A percentile compares a stretch with the other conserved stretches of the same genome.
Conservation (phyloP, 768 basidiomycete genomes). For the Hypsizygus marmoreus region DNA sequence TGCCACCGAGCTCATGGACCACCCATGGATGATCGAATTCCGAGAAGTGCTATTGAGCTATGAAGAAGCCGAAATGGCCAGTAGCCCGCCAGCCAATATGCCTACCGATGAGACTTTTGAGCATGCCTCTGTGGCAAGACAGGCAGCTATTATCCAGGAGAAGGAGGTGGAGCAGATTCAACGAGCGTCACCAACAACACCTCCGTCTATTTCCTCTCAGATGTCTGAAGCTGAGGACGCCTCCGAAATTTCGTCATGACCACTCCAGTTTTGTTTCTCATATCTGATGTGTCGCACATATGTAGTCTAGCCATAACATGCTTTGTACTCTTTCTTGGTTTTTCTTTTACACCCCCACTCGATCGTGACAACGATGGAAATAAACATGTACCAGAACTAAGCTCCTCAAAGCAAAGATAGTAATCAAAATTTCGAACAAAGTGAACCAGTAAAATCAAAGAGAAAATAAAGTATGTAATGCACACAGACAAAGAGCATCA, state of each 20-base stretch:
- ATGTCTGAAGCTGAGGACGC: conserved; percentile 12
- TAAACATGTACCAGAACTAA: conserved; percentile 1
- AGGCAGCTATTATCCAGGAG: conserved; percentile 57
- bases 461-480: neutral
- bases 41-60: conserved; percentile 69
- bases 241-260: conserved; percentile 5
- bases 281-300: conserved; percentile 6
- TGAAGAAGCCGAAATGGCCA: conserved; percentile 62
- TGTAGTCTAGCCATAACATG: conserved; percentile 9
- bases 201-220: conserved; percentile 35
- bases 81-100: conserved; percentile 46
- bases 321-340: conserved; percentile 4
- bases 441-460: conserved; percentile 5
- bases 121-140: conserved; percentile 52
- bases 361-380: neutral
- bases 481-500: conserved; percentile 4
- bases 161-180: conserved; percentile 61
- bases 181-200: conserved; percentile 51
- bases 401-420: conserved; percentile 5
- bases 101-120: conserved; percentile 52
- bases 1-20: conserved; percentile 81
- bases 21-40: conserved; percentile 89
- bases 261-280: neutral
- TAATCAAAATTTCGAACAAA: neutral
- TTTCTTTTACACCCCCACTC: conserved; percentile 8